A percentile compares a stretch with the other conserved stretches of the same genome.
phyloP scores from a whole-genome alignment of 495 filamentous ascomycete species.

The Annulohypoxylon stygium region DNA sequence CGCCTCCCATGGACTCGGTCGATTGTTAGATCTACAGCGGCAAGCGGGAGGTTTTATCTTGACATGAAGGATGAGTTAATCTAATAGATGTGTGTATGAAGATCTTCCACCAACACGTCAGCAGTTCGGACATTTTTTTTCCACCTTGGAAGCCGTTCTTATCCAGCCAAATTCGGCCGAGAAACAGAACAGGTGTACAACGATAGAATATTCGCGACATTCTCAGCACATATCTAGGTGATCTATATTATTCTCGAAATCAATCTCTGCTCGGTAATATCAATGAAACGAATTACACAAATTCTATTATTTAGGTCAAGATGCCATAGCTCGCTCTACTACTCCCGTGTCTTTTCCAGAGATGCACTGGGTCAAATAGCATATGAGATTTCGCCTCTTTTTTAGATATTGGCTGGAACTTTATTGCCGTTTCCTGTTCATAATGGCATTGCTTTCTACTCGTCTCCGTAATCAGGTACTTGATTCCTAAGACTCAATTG shows the following conservation, averaged over 20 bases:
- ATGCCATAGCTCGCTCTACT: too few species aligned
- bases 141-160: conserved; percentile 26
- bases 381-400: too few species aligned
- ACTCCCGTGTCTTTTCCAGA: too few species aligned
- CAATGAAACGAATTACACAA: neutral
- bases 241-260: too few species aligned
- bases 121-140: conserved; percentile 40
- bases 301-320: neutral
- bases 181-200: neutral
- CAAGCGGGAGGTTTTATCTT: conserved; percentile 19
- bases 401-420: too few species aligned
- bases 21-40: conserved; percentile 16
- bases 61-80: conserved; percentile 4
- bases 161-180: conserved; percentile 24
- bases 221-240: neutral
- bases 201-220: conserved; percentile 10
- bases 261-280: neutral
- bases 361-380: too few species aligned
- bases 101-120: conserved; percentile 18
- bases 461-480: too few species aligned
- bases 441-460: too few species aligned
- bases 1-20: conserved; percentile 38
- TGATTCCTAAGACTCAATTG: too few species aligned
- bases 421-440: too few species aligned
- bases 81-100: conserved; percentile 3